Evolutionary conservation across 176 grass and related monocot species (phyloP).

Genomic region (Oryza longistaminata): DNA sequence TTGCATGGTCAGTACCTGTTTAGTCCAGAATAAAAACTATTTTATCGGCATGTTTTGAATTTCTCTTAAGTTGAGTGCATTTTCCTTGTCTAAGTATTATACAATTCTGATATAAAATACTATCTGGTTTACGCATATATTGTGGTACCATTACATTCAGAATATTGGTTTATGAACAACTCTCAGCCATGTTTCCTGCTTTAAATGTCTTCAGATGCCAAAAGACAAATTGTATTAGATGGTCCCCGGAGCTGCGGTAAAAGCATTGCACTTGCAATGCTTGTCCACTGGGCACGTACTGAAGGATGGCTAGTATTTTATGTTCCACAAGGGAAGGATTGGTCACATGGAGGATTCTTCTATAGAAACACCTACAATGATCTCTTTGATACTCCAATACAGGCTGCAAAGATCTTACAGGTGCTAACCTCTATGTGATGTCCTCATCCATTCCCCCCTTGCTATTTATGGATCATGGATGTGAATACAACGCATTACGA

Average conservation of each 20-base stretch:
- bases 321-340: constrained; percentile 88
- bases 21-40: neutral
- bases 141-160: neutral
- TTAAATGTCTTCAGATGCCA: constrained; percentile 49
- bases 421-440: constrained; percentile 39
- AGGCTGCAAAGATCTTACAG: constrained; percentile 73
- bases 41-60: neutral
- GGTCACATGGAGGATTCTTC: constrained; percentile 95
- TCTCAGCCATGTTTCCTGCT: constrained; percentile 18
- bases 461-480: constrained; percentile 22
- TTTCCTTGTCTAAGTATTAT: neutral
- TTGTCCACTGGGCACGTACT: constrained; percentile 96
- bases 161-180: neutral
- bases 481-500: neutral
- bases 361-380: constrained; percentile 75
- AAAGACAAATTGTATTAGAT: constrained; percentile 92
- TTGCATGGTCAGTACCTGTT: neutral
- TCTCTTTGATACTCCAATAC: constrained; percentile 82
- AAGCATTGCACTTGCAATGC: constrained; percentile 92
- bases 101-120: neutral
- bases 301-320: constrained; percentile 97
- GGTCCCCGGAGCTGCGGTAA: constrained; percentile 87
- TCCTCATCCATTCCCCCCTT: constrained; percentile 17
- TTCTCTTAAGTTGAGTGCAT: constrained; percentile 2
- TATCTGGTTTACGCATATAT: neutral